Evolutionary conservation across 306 rosid genomes (phyloP).

Genomic region (Herpetospermum pedunculosum): DNA sequence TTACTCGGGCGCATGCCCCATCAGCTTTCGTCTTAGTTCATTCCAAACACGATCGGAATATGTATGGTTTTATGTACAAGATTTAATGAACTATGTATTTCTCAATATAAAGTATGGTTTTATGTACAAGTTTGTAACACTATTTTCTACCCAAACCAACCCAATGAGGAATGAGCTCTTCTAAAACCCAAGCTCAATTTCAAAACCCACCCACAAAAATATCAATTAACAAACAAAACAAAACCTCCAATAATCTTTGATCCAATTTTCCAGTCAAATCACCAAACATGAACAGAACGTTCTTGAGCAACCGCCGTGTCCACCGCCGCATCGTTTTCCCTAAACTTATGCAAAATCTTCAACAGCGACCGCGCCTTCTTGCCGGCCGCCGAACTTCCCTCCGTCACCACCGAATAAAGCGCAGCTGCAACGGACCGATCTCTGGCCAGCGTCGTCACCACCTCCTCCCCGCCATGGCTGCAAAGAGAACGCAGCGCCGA

Average conservation of each 20-base stretch:
- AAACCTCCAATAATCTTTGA: neutral
- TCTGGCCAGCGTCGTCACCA: conserved; percentile 31
- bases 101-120: neutral
- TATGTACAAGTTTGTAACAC: neutral
- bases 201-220: neutral
- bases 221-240: neutral
- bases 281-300: conserved; percentile 26
- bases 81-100: neutral
- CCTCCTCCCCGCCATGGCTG: conserved; percentile 39
- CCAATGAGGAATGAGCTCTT: neutral
- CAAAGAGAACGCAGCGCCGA: conserved; percentile 49
- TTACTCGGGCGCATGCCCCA: no score
- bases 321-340: conserved; percentile 25
- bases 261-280: neutral
- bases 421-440: conserved; percentile 38
- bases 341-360: conserved; percentile 42
- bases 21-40: no score
- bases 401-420: conserved; percentile 46
- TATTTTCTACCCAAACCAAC: neutral
- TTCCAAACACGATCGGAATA: no score
- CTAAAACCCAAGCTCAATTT: neutral
- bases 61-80: no score
- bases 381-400: conserved; percentile 36
- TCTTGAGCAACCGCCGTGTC: conserved; percentile 21
- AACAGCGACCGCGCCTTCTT: conserved; percentile 65